phyloP scores from a whole-genome alignment of 208 protist species.

The Leishmania martiniquensis region DNA sequence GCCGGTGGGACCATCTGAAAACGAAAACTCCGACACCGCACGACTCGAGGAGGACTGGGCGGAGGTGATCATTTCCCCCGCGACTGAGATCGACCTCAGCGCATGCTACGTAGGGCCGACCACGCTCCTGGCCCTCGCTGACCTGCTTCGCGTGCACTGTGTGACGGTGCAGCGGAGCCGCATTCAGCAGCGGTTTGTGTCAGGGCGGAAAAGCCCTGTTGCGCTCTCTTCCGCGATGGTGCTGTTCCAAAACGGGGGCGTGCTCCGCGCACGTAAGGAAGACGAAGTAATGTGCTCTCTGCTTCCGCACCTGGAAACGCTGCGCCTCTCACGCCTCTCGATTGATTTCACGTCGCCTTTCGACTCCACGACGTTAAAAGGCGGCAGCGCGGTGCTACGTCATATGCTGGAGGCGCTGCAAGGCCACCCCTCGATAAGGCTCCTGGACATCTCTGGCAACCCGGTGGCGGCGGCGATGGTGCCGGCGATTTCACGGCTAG shows the following conservation, averaged over 20 bases:
- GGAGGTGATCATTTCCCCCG: not conserved
- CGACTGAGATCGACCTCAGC: slow-evolving; percentile 31
- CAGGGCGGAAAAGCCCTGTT: not conserved
- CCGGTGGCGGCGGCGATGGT: slow-evolving; percentile 47
- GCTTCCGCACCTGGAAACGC: slow-evolving; percentile 15
- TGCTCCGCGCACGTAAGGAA: not conserved
- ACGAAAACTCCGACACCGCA: not conserved
- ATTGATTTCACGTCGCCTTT: slow-evolving; percentile 12
- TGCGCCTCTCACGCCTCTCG: slow-evolving; percentile 18
- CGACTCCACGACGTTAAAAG: not conserved
- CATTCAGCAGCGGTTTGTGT: not conserved
- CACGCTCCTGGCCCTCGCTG: slow-evolving; percentile 36
- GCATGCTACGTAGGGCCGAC: slow-evolving; percentile 32
- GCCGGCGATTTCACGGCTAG: slow-evolving; percentile 41
- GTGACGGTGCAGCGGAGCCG: not conserved
- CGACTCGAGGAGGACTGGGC: not conserved
- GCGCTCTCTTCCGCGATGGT: slow-evolving; percentile 16
- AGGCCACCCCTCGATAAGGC: slow-evolving; percentile 38
- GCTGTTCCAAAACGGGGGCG: slow-evolving; percentile 10
- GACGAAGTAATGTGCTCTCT: slow-evolving; percentile 24
- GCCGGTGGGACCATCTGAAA: not conserved
- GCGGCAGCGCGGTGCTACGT: slow-evolving; percentile 26
- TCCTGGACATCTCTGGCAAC: slow-evolving; percentile 59
- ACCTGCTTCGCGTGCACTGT: slow-evolving; percentile 38
- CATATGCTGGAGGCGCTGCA: slow-evolving; percentile 38